Percentiles rank a stretch among this genome's conserved stretches.
These are phyloP conservation scores for Cladosporium sp. DNA, from an alignment of 2,329 filamentous ascomycete genomes.

Conservation along the genomic window DNA sequence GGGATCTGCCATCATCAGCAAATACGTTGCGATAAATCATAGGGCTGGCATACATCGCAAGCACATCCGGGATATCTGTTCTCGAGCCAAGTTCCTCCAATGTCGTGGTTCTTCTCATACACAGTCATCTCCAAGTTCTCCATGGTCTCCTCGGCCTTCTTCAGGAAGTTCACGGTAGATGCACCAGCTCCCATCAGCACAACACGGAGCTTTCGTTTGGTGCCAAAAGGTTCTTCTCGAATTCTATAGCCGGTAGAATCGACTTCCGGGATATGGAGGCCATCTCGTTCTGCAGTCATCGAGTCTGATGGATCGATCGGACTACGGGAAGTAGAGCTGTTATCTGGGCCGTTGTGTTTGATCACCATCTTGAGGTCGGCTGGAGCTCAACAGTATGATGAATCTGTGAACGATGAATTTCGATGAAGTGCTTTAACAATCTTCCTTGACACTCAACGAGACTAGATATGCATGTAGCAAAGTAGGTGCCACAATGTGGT, in stretches of 20 bases:
- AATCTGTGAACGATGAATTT: not conserved
- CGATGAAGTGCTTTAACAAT: too few species aligned
- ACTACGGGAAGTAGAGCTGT: constrained; percentile 16
- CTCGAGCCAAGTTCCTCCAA: constrained; percentile 34
- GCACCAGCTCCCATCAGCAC: constrained; percentile 43
- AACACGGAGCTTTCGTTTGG: constrained; percentile 37
- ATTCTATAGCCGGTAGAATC: constrained; percentile 41
- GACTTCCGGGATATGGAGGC: constrained; percentile 31
- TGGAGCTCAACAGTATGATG: not conserved
- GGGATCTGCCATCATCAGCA: constrained; percentile 31
- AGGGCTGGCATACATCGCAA: constrained; percentile 31
- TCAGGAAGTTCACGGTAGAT: constrained; percentile 40
- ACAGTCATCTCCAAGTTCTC: constrained; percentile 37
- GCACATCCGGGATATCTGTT: constrained; percentile 39
- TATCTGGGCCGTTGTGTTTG: constrained; percentile 9
- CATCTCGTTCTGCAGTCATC: constrained; percentile 26
- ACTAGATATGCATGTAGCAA: not conserved
- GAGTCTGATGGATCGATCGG: constrained; percentile 21
- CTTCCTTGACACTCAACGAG: too few species aligned
- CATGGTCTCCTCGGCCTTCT: constrained; percentile 42
- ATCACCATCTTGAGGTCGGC: constrained; percentile 4
- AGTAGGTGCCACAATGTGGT: not conserved
- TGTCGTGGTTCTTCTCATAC: constrained; percentile 35
- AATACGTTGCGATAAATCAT: too few species aligned
- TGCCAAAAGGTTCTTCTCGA: constrained; percentile 41